Percentiles rank a stretch among this genome's conserved stretches.
Evolutionary conservation across 2,329 filamentous ascomycete species (phyloP).

Genomic region (Sporothrix mexicana): DNA sequence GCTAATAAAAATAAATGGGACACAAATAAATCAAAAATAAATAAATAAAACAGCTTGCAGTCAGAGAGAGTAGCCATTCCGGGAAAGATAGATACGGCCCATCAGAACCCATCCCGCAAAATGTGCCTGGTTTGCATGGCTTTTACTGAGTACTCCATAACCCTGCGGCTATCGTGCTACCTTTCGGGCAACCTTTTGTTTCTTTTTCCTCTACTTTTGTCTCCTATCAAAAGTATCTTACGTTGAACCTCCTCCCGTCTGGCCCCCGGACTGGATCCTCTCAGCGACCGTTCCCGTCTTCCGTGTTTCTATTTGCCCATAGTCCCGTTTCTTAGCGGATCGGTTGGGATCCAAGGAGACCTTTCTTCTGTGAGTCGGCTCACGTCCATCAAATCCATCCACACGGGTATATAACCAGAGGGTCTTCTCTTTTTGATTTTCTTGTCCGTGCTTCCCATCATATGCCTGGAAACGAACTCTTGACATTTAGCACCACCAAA

Average conservation of each 20-base stretch:
- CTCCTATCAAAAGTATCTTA: no score
- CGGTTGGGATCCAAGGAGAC: constrained; percentile 11
- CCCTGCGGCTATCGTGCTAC: not conserved
- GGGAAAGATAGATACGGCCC: not conserved
- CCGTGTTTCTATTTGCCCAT: constrained; percentile 11
- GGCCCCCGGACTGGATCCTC: not conserved
- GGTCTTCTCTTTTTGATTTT: not conserved
- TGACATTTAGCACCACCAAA: no score
- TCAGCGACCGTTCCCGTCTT: not conserved
- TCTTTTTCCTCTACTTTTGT: not conserved
- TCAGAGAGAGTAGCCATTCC: not conserved
- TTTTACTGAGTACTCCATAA: not conserved
- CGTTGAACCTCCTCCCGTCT: not conserved
- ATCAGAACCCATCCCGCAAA: not conserved
- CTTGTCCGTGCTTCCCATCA: not conserved
- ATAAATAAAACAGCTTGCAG: not conserved
- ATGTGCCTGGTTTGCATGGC: not conserved
- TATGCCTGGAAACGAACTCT: not conserved
- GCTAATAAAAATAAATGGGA: not conserved
- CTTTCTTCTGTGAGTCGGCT: not conserved
- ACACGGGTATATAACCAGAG: not conserved
- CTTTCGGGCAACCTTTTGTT: not conserved
- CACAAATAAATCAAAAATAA: not conserved
- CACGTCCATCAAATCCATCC: not conserved
- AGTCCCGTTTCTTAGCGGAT: not conserved